Conservation (phyloP, 345 rosid species). For the Eucalyptus caleyi region DNA sequence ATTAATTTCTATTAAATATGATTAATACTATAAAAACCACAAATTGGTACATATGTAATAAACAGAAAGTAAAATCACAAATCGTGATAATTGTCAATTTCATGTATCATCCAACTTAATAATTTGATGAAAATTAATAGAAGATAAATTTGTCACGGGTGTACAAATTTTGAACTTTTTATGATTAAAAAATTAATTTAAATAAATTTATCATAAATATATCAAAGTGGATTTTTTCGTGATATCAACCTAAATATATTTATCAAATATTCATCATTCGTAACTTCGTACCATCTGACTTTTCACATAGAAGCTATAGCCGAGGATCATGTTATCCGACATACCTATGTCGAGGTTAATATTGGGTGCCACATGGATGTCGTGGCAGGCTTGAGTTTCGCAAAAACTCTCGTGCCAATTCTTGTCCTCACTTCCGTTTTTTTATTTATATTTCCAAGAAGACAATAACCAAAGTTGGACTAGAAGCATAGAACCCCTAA, state of each 20-base stretch:
- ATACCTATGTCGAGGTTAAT: neutral
- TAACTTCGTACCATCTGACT: neutral
- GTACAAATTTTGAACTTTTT: too few relatives aligned
- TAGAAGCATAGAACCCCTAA: neutral
- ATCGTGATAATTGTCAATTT: too few relatives aligned
- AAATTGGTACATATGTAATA: rapidly evolving
- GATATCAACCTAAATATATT: neutral
- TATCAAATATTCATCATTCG: neutral
- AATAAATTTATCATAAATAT: too few relatives aligned
- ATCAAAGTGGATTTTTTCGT: too few relatives aligned
- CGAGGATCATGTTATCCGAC: neutral
- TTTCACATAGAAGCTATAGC: neutral
- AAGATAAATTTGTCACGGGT: too few relatives aligned
- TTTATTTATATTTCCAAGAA: neutral
- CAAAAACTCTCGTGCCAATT: neutral
- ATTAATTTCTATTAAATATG: too few relatives aligned
- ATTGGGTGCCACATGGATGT: neutral
- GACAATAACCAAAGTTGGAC: neutral
- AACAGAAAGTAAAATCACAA: too few relatives aligned
- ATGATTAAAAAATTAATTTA: too few relatives aligned
- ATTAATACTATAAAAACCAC: too few relatives aligned
- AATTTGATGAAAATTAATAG: too few relatives aligned
- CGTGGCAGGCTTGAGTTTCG: neutral
- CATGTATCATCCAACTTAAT: rapidly evolving
- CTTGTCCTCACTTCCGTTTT: neutral